phyloP scores from a whole-genome alignment of 2,329 filamentous ascomycete genomes.

The Sporothrix inflata region DNA sequence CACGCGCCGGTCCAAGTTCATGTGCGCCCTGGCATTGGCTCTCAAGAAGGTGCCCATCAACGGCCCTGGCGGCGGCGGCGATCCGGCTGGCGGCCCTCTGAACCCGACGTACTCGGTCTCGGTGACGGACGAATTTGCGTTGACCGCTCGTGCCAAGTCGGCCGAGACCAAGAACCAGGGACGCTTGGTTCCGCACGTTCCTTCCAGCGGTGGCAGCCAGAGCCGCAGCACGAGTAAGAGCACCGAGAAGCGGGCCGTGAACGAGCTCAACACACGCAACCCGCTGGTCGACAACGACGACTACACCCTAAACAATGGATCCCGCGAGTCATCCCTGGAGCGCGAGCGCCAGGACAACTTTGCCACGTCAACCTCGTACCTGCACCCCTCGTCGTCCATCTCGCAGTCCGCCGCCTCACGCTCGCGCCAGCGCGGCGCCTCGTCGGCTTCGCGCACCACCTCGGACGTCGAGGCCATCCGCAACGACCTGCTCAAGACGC shows the following conservation, averaged over 20 bases:
- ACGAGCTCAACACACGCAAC: constrained; percentile 49
- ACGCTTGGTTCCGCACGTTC: constrained; percentile 62
- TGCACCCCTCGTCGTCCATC: constrained; percentile 35
- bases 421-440: constrained; percentile 23
- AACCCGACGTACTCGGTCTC: constrained; percentile 83
- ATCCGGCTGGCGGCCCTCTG: constrained; percentile 63
- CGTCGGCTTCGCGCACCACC: constrained; percentile 17
- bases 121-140: constrained; percentile 70
- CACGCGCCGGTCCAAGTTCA: constrained; percentile 88
- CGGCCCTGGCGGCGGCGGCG: constrained; percentile 72
- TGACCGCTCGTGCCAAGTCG: constrained; percentile 46
- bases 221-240: constrained; percentile 38
- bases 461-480: constrained; percentile 32
- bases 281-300: constrained; percentile 45
- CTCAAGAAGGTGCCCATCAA: constrained; percentile 86
- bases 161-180: constrained; percentile 61
- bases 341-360: constrained; percentile 36
- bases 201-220: constrained; percentile 32
- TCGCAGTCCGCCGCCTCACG: constrained; percentile 8
- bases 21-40: constrained; percentile 86
- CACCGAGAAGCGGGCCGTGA: constrained; percentile 50
- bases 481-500: constrained; percentile 41
- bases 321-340: constrained; percentile 41
- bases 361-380: constrained; percentile 37
- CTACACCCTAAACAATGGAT: constrained; percentile 39